phyloP scores from a whole-genome alignment of 192 early-diverging fungal species.

The Ambispora gerdemannii region DNA sequence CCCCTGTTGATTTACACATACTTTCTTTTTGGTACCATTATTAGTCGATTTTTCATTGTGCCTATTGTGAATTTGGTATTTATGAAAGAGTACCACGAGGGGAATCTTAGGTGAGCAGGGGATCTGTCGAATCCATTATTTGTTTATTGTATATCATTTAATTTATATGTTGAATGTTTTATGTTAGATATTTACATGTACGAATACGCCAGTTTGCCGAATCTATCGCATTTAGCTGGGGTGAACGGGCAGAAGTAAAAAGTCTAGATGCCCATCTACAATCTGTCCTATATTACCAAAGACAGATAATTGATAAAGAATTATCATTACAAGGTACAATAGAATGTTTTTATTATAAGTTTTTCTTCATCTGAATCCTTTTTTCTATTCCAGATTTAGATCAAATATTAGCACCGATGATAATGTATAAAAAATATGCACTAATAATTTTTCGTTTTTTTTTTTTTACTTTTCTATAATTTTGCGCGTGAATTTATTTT shows the following conservation, averaged over 20 bases:
- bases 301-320: slow-evolving; percentile 55
- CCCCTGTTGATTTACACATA: slow-evolving; percentile 71
- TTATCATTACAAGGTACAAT: slow-evolving; percentile 49
- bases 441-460: no score
- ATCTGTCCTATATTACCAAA: slow-evolving; percentile 51
- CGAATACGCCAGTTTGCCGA: slow-evolving; percentile 72
- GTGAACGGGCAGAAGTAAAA: slow-evolving; percentile 62
- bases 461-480: no score
- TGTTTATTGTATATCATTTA: background rate
- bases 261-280: slow-evolving; percentile 56
- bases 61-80: slow-evolving; percentile 76
- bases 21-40: slow-evolving; percentile 60
- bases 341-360: slow-evolving; percentile 2
- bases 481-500: background rate
- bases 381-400: background rate
- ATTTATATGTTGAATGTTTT: background rate
- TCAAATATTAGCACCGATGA: slow-evolving; percentile 1
- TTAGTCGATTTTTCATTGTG: slow-evolving; percentile 64
- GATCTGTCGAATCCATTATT: background rate
- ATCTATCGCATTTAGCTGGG: slow-evolving; percentile 76
- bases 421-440: no score
- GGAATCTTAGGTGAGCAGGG: slow-evolving; percentile 62
- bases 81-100: slow-evolving; percentile 73
- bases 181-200: slow-evolving; percentile 60
- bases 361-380: background rate